Percentiles rank a stretch among this genome's conserved stretches.
phyloP scores from a whole-genome alignment of 805 yeast species.

The Nematodospora valgi region DNA sequence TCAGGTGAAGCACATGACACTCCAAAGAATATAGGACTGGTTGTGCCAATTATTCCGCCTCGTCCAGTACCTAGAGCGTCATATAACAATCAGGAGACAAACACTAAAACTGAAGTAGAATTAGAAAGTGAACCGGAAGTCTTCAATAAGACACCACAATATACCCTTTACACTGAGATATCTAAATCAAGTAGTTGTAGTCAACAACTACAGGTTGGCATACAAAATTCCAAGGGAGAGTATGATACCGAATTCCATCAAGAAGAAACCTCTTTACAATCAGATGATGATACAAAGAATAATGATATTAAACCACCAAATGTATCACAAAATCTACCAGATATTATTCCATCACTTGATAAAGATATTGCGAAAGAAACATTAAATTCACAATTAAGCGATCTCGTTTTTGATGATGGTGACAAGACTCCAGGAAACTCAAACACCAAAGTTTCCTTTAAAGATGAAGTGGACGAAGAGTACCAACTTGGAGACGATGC shows the following conservation, averaged over 20 bases:
- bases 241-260: too few relatives aligned
- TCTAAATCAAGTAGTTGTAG: constrained; percentile 9
- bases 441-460: constrained; percentile 25
- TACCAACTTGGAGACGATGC: constrained; percentile 12
- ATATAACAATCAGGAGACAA: neutral
- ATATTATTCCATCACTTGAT: constrained; percentile 2
- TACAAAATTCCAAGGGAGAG: too few relatives aligned
- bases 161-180: constrained; percentile 1
- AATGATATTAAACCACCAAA: neutral
- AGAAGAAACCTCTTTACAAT: neutral
- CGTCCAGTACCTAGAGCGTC: neutral
- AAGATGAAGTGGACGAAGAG: constrained; percentile 20
- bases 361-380: constrained; percentile 1
- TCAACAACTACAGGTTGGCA: too few relatives aligned
- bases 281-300: neutral
- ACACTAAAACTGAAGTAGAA: neutral
- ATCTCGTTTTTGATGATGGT: constrained; percentile 18
- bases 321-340: too few relatives aligned
- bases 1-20: too few relatives aligned
- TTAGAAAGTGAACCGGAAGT: too few relatives aligned
- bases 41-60: constrained; percentile 4
- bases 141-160: too few relatives aligned
- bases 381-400: constrained; percentile 3
- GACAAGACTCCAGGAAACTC: constrained; percentile 33
- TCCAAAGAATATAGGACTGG: too few relatives aligned